Conservation (phyloP, 305 asterid genomes). For the Plantago rigida region DNA sequence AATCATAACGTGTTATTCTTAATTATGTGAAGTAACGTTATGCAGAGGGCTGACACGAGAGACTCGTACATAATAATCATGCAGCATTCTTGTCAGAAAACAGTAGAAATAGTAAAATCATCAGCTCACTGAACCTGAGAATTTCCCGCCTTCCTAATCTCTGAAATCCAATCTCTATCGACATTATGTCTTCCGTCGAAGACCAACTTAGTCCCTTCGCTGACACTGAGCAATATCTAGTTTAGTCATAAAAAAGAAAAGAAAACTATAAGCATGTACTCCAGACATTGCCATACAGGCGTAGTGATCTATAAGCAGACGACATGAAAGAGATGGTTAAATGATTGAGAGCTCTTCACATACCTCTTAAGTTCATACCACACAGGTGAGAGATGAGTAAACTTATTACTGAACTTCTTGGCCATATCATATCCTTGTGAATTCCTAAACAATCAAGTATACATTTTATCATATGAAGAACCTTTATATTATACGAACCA, state of each 20-base stretch:
- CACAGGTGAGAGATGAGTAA: constrained; percentile 86
- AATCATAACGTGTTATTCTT: background rate
- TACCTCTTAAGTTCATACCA: constrained; percentile 93
- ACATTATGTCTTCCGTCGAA: constrained; percentile 91
- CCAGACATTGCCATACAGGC: background rate
- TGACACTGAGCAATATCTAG: constrained; percentile 35
- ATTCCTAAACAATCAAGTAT: constrained; percentile 52
- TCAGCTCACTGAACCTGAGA: constrained; percentile 43
- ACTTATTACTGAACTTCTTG: constrained; percentile 66
- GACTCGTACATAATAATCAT: background rate
- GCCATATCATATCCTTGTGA: constrained; percentile 82
- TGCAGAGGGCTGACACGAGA: constrained; percentile 2
- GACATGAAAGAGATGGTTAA: background rate
- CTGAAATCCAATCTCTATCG: constrained; percentile 76
- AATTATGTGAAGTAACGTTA: background rate
- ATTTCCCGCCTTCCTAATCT: constrained; percentile 49
- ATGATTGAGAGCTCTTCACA: background rate
- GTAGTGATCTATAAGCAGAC: background rate
- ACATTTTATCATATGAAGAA: background rate
- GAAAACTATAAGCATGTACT: background rate
- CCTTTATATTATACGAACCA: background rate
- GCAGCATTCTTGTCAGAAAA: background rate
- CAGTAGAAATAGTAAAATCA: background rate
- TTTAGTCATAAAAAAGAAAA: constrained; percentile 14
- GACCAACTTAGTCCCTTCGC: constrained; percentile 60